phyloP scores from a whole-genome alignment of 345 rosid species.

The Citropsis articulata region DNA sequence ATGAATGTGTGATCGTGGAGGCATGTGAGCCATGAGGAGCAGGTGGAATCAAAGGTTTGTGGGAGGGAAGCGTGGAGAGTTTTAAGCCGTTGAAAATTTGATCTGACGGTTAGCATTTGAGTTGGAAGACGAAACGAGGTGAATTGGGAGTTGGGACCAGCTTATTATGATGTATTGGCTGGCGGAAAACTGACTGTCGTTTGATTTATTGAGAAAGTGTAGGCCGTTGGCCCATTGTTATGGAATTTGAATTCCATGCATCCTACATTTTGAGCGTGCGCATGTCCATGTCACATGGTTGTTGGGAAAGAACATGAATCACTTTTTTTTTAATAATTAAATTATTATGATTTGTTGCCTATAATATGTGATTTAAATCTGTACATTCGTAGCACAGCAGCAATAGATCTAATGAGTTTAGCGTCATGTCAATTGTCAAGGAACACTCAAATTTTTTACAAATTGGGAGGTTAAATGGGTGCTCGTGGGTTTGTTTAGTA shows the following conservation, averaged over 20 bases:
- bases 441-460: fast-evolving
- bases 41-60: slow-evolving; percentile 37
- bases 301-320: background rate
- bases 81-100: slow-evolving; percentile 1
- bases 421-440: no score
- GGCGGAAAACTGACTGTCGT: background rate
- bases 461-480: no score
- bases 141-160: slow-evolving; percentile 20
- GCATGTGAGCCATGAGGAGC: slow-evolving; percentile 38
- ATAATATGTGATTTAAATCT: no score
- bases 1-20: slow-evolving; percentile 38
- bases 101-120: slow-evolving; percentile 34
- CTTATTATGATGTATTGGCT: background rate
- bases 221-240: background rate
- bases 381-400: no score
- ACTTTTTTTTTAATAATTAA: background rate
- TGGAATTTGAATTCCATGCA: background rate
- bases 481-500: no score
- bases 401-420: no score
- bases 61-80: slow-evolving; percentile 37
- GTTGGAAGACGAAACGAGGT: background rate
- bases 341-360: background rate
- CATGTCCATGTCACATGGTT: background rate
- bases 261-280: background rate
- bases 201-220: background rate